Evolutionary conservation across 306 rosid species (phyloP), one percentile per base, ranked within the genome.

Genomic region (Elaeagnus macrophylla): DNA sequence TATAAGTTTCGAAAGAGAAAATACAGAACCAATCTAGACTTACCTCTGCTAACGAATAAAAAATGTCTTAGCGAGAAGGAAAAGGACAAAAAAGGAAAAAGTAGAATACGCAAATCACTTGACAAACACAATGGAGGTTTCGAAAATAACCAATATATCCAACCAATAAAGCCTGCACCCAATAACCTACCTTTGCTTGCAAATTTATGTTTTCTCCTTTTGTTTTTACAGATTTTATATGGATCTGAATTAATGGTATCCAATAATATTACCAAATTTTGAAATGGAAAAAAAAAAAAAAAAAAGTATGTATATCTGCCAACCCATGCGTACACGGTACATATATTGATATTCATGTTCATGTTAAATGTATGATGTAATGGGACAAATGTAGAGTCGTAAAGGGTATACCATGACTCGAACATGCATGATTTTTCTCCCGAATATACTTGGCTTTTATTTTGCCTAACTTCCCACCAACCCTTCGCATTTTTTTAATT

Each of bases 101-200:
- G 40, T 37, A 47, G 60, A 68, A 74, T 43, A 62, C 60, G 59
- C 67, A 66, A 25, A 75, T 64, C 64, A 66, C 67, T 54, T 18
- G 58, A 69, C 50, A 64, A 64, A 63, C 54, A 14, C 11, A 4
- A 41, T 72, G 80, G 80, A 75, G 69, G 67, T 75, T 66, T 82
- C 78, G 77, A 70, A 81, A 62, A 59, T 75, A 76, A 64, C 60
- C 72, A 70, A 68, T 69, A 59, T 60, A 66, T 68, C 69, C 72
- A 57, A 67, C 71, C 75, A 68, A 66, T 18, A 60, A 75, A 78
- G 74, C 72, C 76, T 60, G 82, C 74, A 68, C 53, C 66, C 55
- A 45, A 46, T 43, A 40, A 70, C 48, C 67, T 71, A 61, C 62
- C 74, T 62, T 54, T 76, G 62, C 79, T 78, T 74, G 54, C 56